Evolutionary conservation across 192 early-diverging fungal species (phyloP), one percentile per base, ranked within the genome.

Genomic region (Linderina pennispora): DNA sequence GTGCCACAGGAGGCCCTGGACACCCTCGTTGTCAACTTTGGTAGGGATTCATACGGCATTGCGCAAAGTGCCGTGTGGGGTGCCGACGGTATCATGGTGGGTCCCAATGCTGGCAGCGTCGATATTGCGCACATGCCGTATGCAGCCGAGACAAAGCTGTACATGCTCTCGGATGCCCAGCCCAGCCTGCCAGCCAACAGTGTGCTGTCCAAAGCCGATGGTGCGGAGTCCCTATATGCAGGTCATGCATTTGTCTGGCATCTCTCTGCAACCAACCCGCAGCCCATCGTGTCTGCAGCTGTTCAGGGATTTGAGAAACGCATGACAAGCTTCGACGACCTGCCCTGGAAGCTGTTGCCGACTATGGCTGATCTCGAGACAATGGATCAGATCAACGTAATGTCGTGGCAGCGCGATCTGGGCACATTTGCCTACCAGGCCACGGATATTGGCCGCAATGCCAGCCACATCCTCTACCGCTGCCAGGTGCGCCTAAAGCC

Each of bases 381-480:
- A 9, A 72, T 72, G 69, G 69, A 72, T 33, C 48, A 72, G 24
- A 65, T 72, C 57, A 72, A 72, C 45, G 24, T 65, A 3, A 56
- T 72, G 62, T 45, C 69, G 34, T 65, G 69, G 62, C 56, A 67
- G 61, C 43, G 58, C 7, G 58, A 68, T 23, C 45, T 68, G 33
- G 65, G 56, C 14, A 38, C 51, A 10, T 77, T 81, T 20, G 49
- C 75, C 8, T 74, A 65, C 32, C 70, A 81, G 40, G 58, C 81
- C 15, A 60, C 83, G 8, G 86, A 86, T 37, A 47, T 81, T 20
- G 59, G 70, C 1, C 82, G 67, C 48, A 81, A 76, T 15, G 77
- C 70, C 48, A 81, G 84, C 43, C 82, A 88, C 48, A 59, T 70
- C 1, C 36, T 88, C 20, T 86, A 88, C 55, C 57, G 69, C 22